These are phyloP conservation scores for Exserohilum turcica DNA, from an alignment of 2,329 filamentous ascomycete genomes.

Conservation along the genomic window DNA sequence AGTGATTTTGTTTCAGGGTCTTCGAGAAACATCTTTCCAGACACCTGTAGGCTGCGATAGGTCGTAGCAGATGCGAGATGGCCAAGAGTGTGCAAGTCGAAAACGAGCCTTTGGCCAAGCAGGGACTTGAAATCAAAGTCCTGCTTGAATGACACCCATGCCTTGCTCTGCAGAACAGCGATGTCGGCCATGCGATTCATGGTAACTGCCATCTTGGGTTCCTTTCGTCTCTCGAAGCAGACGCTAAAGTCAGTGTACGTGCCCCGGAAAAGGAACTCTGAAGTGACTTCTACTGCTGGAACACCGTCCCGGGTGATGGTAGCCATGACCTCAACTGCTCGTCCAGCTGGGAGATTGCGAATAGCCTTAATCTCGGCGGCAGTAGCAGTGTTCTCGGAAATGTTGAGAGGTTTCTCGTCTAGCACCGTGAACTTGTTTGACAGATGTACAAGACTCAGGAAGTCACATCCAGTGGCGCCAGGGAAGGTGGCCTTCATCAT, in stretches of 20 bases:
- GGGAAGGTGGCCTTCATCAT: slow-evolving; percentile 15
- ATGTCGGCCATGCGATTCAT: slow-evolving; percentile 10
- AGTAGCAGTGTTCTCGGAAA: neutral
- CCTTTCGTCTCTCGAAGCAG: slow-evolving; percentile 11
- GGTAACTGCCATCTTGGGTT: slow-evolving; percentile 6
- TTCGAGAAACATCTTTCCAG: neutral
- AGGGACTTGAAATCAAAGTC: neutral
- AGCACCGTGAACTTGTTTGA: slow-evolving; percentile 21
- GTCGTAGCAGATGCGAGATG: slow-evolving; percentile 4
- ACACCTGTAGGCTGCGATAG: neutral
- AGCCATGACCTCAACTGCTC: slow-evolving; percentile 18
- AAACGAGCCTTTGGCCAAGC: neutral
- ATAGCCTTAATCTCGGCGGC: neutral
- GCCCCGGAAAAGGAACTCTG: slow-evolving; percentile 23
- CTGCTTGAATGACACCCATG: neutral
- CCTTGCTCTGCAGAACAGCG: slow-evolving; percentile 8
- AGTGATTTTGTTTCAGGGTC: neutral
- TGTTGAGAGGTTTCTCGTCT: neutral
- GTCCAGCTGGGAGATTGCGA: slow-evolving; percentile 9
- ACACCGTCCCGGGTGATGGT: slow-evolving; percentile 17
- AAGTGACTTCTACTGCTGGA: slow-evolving; percentile 21
- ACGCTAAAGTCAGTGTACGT: slow-evolving; percentile 18
- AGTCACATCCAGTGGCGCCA: slow-evolving; percentile 10
- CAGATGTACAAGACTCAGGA: slow-evolving; percentile 23
- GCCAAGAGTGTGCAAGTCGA: neutral